These are phyloP conservation scores for Beauveria caledonica DNA, from an alignment of 2,329 filamentous ascomycete species.

Conservation along the genomic window DNA sequence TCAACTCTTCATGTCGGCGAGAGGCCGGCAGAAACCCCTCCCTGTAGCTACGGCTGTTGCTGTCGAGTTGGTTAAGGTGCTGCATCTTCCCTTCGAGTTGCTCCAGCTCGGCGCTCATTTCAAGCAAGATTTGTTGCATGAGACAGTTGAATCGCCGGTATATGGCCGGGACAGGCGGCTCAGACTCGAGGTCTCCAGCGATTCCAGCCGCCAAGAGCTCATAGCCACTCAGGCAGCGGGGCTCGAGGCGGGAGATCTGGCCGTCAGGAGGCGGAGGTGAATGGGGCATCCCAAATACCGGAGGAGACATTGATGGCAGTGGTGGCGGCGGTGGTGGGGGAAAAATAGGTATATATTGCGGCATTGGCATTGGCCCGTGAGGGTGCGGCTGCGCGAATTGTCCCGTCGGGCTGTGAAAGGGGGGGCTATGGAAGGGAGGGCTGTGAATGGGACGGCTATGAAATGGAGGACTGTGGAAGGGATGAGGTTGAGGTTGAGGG, in stretches of 20 bases:
- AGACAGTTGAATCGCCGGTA: constrained; percentile 77
- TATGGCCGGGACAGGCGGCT: constrained; percentile 44
- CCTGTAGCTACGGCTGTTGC: constrained; percentile 34
- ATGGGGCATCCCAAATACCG: not conserved
- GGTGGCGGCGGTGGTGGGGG: not conserved
- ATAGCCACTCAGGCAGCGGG: constrained; percentile 47
- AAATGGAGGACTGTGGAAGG: not conserved
- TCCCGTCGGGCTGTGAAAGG: not conserved
- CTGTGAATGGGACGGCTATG: not conserved
- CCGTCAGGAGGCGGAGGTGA: not conserved
- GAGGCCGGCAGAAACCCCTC: constrained; percentile 48
- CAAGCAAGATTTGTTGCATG: constrained; percentile 73
- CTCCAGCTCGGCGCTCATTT: constrained; percentile 76
- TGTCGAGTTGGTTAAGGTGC: constrained; percentile 54
- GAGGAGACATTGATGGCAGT: not conserved
- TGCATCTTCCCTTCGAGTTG: constrained; percentile 74
- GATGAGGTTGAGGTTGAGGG: not conserved
- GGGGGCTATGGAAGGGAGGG: not conserved
- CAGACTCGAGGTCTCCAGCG: constrained; percentile 16
- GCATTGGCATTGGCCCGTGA: not conserved
- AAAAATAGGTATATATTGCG: not conserved
- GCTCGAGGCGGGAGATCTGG: constrained; percentile 22
- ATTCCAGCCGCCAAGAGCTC: constrained; percentile 53
- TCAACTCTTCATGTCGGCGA: constrained; percentile 45
- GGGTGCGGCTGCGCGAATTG: not conserved